phyloP scores from a whole-genome alignment of 179 eudicot species.

The Camellia oleifera region DNA sequence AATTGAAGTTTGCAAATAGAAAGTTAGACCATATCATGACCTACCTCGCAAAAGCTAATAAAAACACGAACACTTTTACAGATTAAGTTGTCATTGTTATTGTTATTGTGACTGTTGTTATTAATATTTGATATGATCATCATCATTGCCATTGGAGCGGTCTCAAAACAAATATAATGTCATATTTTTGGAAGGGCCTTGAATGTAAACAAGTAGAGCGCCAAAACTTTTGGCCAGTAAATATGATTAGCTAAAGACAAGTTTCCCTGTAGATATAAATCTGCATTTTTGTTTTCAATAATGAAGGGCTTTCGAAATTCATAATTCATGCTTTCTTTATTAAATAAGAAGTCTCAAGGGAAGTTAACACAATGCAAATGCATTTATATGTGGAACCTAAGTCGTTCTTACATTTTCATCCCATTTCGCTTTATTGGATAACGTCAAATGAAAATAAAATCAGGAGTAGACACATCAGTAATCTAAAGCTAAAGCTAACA shows the following conservation, averaged over 20 bases:
- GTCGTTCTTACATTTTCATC: neutral
- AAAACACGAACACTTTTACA: neutral
- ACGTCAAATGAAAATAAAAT: too few species aligned
- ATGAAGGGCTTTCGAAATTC: neutral
- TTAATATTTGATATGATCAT: neutral
- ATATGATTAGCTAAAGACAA: neutral
- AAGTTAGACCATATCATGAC: conserved; percentile 3
- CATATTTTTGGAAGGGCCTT: too few species aligned
- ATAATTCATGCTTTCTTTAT: neutral
- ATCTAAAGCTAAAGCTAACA: neutral
- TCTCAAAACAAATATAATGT: neutral
- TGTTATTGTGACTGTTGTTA: neutral
- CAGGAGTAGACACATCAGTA: neutral
- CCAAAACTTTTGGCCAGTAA: neutral
- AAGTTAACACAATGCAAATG: neutral
- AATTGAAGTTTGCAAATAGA: conserved; percentile 14
- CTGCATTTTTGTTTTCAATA: neutral
- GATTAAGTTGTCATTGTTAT: neutral
- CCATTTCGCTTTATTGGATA: too few species aligned
- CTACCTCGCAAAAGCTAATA: neutral
- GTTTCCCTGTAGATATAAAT: neutral
- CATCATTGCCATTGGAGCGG: neutral
- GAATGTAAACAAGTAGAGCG: too few species aligned
- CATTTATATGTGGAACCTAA: neutral
- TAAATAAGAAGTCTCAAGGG: neutral